Conservation (phyloP, 1,284 basidiomycete genomes). For the Microbotryomycetes sp. region DNA sequence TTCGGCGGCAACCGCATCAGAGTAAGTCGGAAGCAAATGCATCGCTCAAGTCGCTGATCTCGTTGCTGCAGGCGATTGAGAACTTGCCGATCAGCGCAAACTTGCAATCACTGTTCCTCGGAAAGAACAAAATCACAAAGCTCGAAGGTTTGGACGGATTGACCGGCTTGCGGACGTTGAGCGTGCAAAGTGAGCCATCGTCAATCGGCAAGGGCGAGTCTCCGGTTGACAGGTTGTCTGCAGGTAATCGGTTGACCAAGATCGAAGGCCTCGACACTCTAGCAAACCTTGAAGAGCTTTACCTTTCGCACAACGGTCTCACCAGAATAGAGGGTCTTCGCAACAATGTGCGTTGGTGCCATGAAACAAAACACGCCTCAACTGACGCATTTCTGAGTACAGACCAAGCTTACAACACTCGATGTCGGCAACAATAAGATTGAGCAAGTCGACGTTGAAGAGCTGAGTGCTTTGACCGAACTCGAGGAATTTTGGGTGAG, state of each 20-base stretch:
- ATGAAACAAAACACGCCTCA: background rate
- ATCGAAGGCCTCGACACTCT: constrained; percentile 36
- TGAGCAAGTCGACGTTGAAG: constrained; percentile 55
- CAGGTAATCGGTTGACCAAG: constrained; percentile 35
- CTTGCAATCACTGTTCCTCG: constrained; percentile 89
- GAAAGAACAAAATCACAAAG: constrained; percentile 90
- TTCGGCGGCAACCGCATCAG: constrained; percentile 87
- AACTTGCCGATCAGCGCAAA: constrained; percentile 49
- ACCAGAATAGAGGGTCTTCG: constrained; percentile 77
- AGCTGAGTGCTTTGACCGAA: constrained; percentile 62
- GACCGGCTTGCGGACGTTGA: constrained; percentile 66
- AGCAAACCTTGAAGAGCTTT: constrained; percentile 71
- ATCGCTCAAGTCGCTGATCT: background rate
- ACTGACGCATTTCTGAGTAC: constrained; percentile 1
- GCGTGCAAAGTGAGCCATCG: constrained; percentile 42
- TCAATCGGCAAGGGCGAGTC: no score
- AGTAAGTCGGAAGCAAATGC: constrained; percentile 49
- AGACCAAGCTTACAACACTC: constrained; percentile 74
- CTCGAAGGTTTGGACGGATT: constrained; percentile 70
- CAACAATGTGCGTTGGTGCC: constrained; percentile 55
- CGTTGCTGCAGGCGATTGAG: constrained; percentile 63
- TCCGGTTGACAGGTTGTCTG: no score
- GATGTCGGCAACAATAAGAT: constrained; percentile 86
- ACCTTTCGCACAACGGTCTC: constrained; percentile 90
- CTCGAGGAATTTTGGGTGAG: constrained; percentile 92